phyloP scores from a whole-genome alignment of 73 alveolate species.

The Tetrahymena borealis region DNA sequence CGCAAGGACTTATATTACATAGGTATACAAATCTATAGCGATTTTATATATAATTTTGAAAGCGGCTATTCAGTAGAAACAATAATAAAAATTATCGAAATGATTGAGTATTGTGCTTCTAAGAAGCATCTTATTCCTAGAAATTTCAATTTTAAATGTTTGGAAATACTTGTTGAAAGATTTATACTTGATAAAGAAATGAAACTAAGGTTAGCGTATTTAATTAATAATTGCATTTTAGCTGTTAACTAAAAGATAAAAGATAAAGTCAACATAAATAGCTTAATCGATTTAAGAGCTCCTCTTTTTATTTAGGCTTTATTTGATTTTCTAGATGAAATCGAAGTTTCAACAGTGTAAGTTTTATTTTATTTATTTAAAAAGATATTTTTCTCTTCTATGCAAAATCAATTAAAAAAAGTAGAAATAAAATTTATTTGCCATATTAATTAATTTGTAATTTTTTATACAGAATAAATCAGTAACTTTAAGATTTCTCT shows the following conservation, averaged over 20 bases:
- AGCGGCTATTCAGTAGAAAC: neutral
- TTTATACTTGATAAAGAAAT: neutral
- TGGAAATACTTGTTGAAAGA: neutral
- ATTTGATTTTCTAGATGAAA: neutral
- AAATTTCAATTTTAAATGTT: neutral
- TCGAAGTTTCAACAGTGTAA: neutral
- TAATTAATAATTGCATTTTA: neutral
- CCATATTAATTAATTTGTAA: neutral
- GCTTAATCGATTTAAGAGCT: neutral
- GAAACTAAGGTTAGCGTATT: neutral
- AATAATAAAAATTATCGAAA: neutral
- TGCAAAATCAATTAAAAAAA: too few relatives aligned
- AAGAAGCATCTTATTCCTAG: neutral
- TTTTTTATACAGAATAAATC: neutral
- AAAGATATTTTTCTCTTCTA: neutral
- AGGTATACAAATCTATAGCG: neutral
- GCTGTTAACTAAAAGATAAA: neutral
- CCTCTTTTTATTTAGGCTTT: neutral
- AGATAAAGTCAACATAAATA: neutral
- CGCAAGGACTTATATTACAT: neutral
- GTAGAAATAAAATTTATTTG: too few relatives aligned
- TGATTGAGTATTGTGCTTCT: neutral
- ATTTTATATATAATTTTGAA: neutral
- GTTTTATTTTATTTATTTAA: neutral
- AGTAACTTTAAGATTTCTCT: neutral